These are phyloP conservation scores for Wickerhamiella lipophila DNA, from an alignment of 805 yeast genomes.

Conservation along the genomic window DNA sequence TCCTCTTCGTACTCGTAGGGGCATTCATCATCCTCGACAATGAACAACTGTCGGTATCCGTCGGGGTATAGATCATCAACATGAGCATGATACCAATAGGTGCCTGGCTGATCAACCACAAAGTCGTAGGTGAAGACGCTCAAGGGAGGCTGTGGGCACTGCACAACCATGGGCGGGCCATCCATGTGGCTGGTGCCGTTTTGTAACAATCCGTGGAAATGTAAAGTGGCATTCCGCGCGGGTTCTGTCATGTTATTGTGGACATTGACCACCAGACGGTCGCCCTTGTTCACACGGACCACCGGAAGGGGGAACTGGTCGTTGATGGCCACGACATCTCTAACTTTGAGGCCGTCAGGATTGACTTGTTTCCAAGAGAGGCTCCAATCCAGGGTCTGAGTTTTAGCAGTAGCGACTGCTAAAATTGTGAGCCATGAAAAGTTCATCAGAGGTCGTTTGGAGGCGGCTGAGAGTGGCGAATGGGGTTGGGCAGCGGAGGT, in stretches of 20 bases:
- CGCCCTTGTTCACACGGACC: conserved; percentile 64
- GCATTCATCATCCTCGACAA: conserved; percentile 55
- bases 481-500: background rate
- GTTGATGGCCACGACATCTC: conserved; percentile 50
- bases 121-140: conserved; percentile 70
- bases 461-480: background rate
- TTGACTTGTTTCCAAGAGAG: conserved; percentile 28
- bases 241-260: conserved; percentile 56
- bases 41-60: conserved; percentile 49
- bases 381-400: conserved; percentile 29
- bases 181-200: conserved; percentile 68
- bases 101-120: conserved; percentile 76
- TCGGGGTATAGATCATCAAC: conserved; percentile 83
- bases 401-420: conserved; percentile 10
- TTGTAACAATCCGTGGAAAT: conserved; percentile 90
- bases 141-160: conserved; percentile 84
- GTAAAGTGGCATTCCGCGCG: conserved; percentile 58
- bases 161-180: conserved; percentile 79
- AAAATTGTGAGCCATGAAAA: conserved; percentile 4
- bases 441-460: background rate
- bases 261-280: conserved; percentile 57
- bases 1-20: conserved; percentile 77
- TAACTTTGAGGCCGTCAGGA: conserved; percentile 44
- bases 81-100: conserved; percentile 97
- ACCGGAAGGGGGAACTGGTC: conserved; percentile 79